Evolutionary conservation across 192 early-diverging fungal species (phyloP), one percentile per base, ranked within the genome.

Genomic region (Dimargaris cristalligena): DNA sequence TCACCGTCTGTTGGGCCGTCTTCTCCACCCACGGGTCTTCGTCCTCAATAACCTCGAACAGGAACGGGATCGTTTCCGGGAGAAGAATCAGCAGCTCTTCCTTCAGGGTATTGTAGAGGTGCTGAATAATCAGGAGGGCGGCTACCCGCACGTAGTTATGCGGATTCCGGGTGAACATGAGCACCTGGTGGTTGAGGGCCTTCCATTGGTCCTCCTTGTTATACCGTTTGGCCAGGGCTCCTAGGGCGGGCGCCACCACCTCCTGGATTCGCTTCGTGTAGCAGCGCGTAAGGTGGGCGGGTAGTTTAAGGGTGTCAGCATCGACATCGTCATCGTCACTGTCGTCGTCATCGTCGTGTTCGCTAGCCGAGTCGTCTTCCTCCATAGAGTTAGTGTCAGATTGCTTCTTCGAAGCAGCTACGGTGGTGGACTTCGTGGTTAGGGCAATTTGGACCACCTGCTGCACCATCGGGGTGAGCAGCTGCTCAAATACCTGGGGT

Each of bases 31-130:
- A 77, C 35, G 72, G 67, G 60, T 94, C 88, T 44, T 89, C 86
- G 63, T 97, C 90, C 69, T 99, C 95, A 85, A 94, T 83, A 30
- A 96, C 67, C 70, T 99, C 95, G 1, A 90, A 90, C 65, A 99
- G 66, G 65, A 86, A 87, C 6, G 95, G 91, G 49, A 99, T 88
- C 38, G 90, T 95, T 68, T 96, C 92, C 13, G 93, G 90, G 68
- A 99, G 75, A 59, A 91, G 71, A 29, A 89, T 75, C 34, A 96
- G 72, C 72, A 88, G 91, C 65, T 93, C 92, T 65, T 99, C 95
- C n/a, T 93, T 92, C 10, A 95, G 72, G 32, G 77, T 74, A 55
- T 77, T 71, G 63, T 95, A 99, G 34, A 95, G 80, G 60, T 88
- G 86, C 60, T 87, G 79, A 52, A 92, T 59, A 9, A 79, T 74